Evolutionary conservation across 805 yeast species (phyloP), one percentile per base, ranked within the genome.

Genomic region (Limtongozyma cylindracea): DNA sequence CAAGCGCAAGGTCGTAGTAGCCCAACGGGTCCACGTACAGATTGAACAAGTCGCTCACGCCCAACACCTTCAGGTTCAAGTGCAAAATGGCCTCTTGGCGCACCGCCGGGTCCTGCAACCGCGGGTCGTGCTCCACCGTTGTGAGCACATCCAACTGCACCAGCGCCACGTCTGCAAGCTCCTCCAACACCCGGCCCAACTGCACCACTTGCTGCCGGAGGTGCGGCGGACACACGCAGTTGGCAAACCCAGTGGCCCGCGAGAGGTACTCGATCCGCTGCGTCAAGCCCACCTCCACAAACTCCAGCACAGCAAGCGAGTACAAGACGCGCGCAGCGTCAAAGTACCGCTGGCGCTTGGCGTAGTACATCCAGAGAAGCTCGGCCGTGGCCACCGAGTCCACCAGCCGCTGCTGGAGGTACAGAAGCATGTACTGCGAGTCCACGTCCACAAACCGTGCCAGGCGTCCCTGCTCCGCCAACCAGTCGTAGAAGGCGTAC

Each of bases 401-500:
- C 15, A 51, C 42, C 0, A 84, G 52, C 25, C 60, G 63, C 34
- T 67, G 74, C 31, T 67, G 66, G 37, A 88, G 56, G 33, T 74
- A 88, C 13, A 71, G 65, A 27, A 77, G 51, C 18, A 88, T 63
- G 35, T 53, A 84, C 8, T 82, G 74, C 0, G 95, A 77, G 24
- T 76, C 73, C 25, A 84, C 57, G 21, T 71, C 76, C 27, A 84
- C 51, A 20, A 88, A 48, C 28, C 74, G 62, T 25, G 72, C 88
- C 28, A 76, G 69, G 14, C 66, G 59, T 4, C 77, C 82, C 35
- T 74, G 76, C 20, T 55, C 46, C 16, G 78, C 69, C 32, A 78
- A 68, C 95, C 96, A 88, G 39, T 77, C 84, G 42, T 88, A 88
- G 30, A 88, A 61, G 30, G 76, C 74, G 44, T 69, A 78, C 31